Evolutionary conservation across 305 asterid genomes (phyloP).

Genomic region (Fraxinus floribunda): DNA sequence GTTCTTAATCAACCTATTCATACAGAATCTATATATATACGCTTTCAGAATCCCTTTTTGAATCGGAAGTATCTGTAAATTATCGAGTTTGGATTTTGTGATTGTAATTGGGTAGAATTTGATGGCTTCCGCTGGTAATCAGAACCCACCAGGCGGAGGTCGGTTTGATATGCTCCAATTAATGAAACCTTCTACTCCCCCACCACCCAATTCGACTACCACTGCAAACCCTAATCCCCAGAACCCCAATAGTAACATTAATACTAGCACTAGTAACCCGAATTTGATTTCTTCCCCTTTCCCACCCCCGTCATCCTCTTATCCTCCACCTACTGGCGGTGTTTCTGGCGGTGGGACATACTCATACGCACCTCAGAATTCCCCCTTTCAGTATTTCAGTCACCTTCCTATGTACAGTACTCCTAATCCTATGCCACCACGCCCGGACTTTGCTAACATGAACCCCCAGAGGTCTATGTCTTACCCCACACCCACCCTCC

Average conservation of each 20-base stretch:
- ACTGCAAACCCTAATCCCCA: slow-evolving; percentile 45
- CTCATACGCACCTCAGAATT: slow-evolving; percentile 37
- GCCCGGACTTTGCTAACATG: slow-evolving; percentile 36
- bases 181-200: slow-evolving; percentile 54
- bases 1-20: slow-evolving; percentile 6
- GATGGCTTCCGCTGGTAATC: slow-evolving; percentile 69
- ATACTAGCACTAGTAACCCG: slow-evolving; percentile 30
- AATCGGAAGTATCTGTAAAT: neutral
- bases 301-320: slow-evolving; percentile 62
- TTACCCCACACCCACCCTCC: slow-evolving; percentile 39
- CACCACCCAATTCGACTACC: slow-evolving; percentile 24
- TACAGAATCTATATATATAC: neutral
- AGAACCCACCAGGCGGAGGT: slow-evolving; percentile 56
- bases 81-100: neutral
- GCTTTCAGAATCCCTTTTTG: neutral
- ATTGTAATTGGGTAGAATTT: neutral
- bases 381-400: slow-evolving; percentile 38
- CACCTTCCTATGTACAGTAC: slow-evolving; percentile 33
- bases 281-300: slow-evolving; percentile 44
- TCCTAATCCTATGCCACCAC: slow-evolving; percentile 31
- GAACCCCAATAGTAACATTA: slow-evolving; percentile 18
- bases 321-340: slow-evolving; percentile 63
- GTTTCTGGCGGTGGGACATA: slow-evolving; percentile 38
- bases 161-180: slow-evolving; percentile 57
- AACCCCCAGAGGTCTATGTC: slow-evolving; percentile 57